Percentiles rank a stretch among this genome's conserved stretches.
These are phyloP conservation scores for Pyrenochaeta sp. DNA, from an alignment of 2,329 filamentous ascomycete genomes.

Conservation along the genomic window DNA sequence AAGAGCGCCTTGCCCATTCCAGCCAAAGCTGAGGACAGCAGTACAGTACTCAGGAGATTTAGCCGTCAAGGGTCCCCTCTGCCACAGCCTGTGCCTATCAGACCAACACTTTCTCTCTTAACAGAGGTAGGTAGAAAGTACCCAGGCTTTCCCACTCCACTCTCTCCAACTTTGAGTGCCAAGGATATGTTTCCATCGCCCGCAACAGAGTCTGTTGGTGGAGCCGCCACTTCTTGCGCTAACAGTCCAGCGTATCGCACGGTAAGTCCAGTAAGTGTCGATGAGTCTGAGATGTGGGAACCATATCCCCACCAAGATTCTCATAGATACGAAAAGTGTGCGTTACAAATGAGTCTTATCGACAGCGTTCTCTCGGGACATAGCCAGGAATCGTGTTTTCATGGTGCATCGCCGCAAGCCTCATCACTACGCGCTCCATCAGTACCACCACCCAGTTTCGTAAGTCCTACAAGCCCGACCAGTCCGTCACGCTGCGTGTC, in stretches of 20 bases:
- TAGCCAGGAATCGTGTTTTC: neutral
- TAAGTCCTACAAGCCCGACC: slow-evolving; percentile 17
- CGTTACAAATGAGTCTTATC: slow-evolving; percentile 19
- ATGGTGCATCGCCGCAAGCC: neutral
- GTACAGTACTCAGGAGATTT: slow-evolving; percentile 30
- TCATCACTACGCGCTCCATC: slow-evolving; percentile 2
- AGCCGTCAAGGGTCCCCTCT: slow-evolving; percentile 17
- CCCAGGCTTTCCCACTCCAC: slow-evolving; percentile 43
- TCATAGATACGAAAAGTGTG: slow-evolving; percentile 21
- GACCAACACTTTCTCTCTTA: slow-evolving; percentile 28
- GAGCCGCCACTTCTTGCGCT: slow-evolving; percentile 12
- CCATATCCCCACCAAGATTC: slow-evolving; percentile 22
- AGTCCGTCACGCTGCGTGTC: slow-evolving; percentile 28
- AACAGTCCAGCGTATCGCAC: slow-evolving; percentile 17
- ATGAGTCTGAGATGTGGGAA: slow-evolving; percentile 33
- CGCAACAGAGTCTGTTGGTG: slow-evolving; percentile 23
- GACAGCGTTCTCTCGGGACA: slow-evolving; percentile 17
- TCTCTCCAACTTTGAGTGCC: slow-evolving; percentile 41
- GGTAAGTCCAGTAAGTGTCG: slow-evolving; percentile 37
- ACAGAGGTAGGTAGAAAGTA: slow-evolving; percentile 41
- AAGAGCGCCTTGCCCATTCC: slow-evolving; percentile 3
- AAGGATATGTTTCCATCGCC: slow-evolving; percentile 41
- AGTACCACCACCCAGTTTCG: neutral
- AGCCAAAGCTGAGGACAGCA: slow-evolving; percentile 3
- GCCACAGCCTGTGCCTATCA: slow-evolving; percentile 5